Base-by-base conservation (phyloP, 345 rosid genomes). In the Raphanus raphanistrum region DNA sequence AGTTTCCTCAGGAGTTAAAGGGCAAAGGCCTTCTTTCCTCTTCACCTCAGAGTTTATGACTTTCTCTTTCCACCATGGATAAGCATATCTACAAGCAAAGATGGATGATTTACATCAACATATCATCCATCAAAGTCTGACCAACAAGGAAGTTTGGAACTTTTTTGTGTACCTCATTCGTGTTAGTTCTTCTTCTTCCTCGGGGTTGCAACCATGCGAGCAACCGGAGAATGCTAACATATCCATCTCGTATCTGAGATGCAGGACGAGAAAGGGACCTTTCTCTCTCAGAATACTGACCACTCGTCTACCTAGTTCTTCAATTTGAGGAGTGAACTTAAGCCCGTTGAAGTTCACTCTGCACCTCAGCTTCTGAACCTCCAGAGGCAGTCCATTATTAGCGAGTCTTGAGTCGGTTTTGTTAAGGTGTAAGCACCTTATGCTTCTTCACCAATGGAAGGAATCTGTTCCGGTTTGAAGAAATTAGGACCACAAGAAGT, bases 151-250 rank as follows among this genome's bases (percentile, higher is more conserved):
- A 69, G 11, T 35, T 45, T 4, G 2, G 6, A 25, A 2, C 2
- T 45, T 68, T 11, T 36, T 68, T 21, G 6, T 65, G 12, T 82
- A 92, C 99, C 99, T 86, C 90, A 95, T 87, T 83, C 87, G 87
- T 60, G 91, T 90, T 70, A 95, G 84, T 71, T 92, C 91, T 43
- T 92, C 92, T n/a, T 83, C 90, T 79, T 95, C 99, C 58, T 87
- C 90, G 25, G 26, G 67, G 74, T 82, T 89, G 84, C 99, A 95
- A 69, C 97, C 97, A 77, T 84, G 96, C 45, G 98, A 88, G 83
- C 99, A 95, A 54, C 98, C 99, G 0, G 99, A 95, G 78, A 95
- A 95, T 2, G 99, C 92, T 77, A 95, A 69, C 99, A 95, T 95
- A 82, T 95, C 99, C 98, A 92, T 95, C 83, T 95, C 99, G 33